Evolutionary conservation across 768 basidiomycete genomes (phyloP).

Genomic region (Leccinum aurantiacum): DNA sequence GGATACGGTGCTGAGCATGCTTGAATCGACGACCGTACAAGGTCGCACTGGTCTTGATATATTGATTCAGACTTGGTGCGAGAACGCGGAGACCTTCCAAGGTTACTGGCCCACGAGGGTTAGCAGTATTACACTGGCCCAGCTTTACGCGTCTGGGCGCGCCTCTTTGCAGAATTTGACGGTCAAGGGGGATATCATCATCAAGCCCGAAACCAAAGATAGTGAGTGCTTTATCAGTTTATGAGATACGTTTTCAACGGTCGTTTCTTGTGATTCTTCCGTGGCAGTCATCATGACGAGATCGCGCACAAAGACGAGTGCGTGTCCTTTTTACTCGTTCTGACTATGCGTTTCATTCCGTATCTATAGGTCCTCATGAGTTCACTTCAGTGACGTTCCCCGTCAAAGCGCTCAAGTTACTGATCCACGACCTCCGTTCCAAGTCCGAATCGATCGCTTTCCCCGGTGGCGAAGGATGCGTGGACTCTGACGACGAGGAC

Average conservation of each 20-base stretch:
- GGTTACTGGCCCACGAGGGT: slow-evolving; percentile 92
- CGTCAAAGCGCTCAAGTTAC: slow-evolving; percentile 87
- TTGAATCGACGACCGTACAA: slow-evolving; percentile 65
- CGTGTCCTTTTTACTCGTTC: slow-evolving; percentile 30
- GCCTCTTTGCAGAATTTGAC: slow-evolving; percentile 62
- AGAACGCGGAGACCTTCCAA: slow-evolving; percentile 92
- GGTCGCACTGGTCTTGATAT: slow-evolving; percentile 76
- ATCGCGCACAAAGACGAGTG: slow-evolving; percentile 84
- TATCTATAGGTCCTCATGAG: slow-evolving; percentile 70
- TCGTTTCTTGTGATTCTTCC: slow-evolving; percentile 24
- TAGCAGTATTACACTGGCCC: slow-evolving; percentile 78
- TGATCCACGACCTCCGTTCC: slow-evolving; percentile 80
- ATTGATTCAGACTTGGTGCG: slow-evolving; percentile 91
- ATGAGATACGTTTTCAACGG: slow-evolving; percentile 15
- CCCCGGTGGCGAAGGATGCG: slow-evolving; percentile 54
- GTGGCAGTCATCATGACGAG: slow-evolving; percentile 92
- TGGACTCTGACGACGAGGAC: slow-evolving; percentile 82
- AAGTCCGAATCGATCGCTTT: slow-evolving; percentile 73
- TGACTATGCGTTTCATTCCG: slow-evolving; percentile 18
- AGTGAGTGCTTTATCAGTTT: slow-evolving; percentile 50
- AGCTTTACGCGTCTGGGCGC: slow-evolving; percentile 68
- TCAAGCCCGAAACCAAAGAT: slow-evolving; percentile 76
- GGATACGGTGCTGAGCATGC: slow-evolving; percentile 71
- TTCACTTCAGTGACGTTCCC: slow-evolving; percentile 87
- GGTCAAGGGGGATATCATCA: slow-evolving; percentile 91